Percentiles rank a stretch among this genome's conserved stretches.
Conservation (phyloP, 2,329 filamentous ascomycete species). For the Xylariaceae sp. region DNA sequence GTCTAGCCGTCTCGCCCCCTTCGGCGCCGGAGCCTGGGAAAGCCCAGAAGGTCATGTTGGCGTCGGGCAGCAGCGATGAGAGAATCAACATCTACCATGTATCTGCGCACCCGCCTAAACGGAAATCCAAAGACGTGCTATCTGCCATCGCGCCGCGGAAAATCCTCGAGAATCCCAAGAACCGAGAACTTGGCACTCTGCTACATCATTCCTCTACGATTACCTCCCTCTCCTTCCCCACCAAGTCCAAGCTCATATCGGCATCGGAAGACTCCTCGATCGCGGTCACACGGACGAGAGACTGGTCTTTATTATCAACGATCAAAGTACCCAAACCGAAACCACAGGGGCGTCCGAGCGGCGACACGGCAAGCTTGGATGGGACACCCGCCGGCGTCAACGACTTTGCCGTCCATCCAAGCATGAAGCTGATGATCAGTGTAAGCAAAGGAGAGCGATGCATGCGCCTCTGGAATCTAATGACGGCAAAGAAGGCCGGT, state of each 20-base stretch:
- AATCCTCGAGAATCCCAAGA: constrained; percentile 77
- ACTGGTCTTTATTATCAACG: constrained; percentile 81
- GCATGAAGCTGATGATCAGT: constrained; percentile 92
- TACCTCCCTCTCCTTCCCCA: constrained; percentile 74
- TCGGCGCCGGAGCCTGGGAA: constrained; percentile 57
- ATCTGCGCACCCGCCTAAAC: constrained; percentile 60
- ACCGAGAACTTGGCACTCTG: constrained; percentile 80
- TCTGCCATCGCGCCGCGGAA: constrained; percentile 65
- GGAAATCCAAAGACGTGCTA: constrained; percentile 53
- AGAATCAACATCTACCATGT: constrained; percentile 91
- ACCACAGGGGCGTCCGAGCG: constrained; percentile 71
- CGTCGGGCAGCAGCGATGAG: constrained; percentile 88
- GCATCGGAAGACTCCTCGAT: constrained; percentile 87
- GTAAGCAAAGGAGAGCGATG: constrained; percentile 84
- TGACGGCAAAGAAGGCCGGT: constrained; percentile 92
- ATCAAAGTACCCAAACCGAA: constrained; percentile 88
- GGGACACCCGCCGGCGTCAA: constrained; percentile 84
- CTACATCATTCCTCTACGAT: constrained; percentile 82
- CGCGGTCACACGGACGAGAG: constrained; percentile 76
- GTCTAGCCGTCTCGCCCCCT: constrained; percentile 75
- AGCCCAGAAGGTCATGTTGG: constrained; percentile 78
- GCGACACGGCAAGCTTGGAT: constrained; percentile 80
- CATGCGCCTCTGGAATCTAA: constrained; percentile 93
- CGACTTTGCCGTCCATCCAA: constrained; percentile 91
- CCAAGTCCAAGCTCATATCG: constrained; percentile 80